Conservation (phyloP, 2,329 filamentous ascomycete genomes). For the Hymenoscyphus fraxineus region DNA sequence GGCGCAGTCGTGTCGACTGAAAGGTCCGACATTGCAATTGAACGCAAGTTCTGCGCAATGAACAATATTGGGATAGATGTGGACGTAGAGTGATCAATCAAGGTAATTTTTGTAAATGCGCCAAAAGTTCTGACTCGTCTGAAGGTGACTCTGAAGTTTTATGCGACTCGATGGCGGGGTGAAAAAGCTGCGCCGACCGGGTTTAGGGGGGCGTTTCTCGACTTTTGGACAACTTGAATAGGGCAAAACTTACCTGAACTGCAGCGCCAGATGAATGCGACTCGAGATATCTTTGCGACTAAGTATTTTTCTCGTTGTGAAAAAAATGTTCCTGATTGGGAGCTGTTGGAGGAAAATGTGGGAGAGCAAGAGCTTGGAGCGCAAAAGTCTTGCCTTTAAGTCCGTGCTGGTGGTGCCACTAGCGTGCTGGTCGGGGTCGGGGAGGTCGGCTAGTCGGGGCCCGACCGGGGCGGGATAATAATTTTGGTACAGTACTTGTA, state of each 20-base stretch:
- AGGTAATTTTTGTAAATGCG: conserved; percentile 8
- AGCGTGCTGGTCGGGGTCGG: neutral
- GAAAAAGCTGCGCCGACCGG: conserved; percentile 15
- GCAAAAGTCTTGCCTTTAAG: conserved; percentile 5
- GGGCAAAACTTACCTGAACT: conserved; percentile 1
- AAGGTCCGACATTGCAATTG: conserved; percentile 27
- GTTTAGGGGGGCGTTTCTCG: conserved; percentile 5
- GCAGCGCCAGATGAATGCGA: neutral
- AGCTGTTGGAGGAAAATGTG: conserved; percentile 2
- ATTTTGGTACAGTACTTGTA: neutral
- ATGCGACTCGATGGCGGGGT: conserved; percentile 30
- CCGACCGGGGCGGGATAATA: neutral
- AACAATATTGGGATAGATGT: conserved; percentile 1
- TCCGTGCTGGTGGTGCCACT: neutral
- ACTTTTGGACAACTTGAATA: neutral
- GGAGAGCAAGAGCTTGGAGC: conserved; percentile 1
- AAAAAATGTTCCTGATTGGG: conserved; percentile 2
- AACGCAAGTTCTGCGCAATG: neutral
- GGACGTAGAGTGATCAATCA: conserved; percentile 2
- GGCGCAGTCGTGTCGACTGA: conserved; percentile 25
- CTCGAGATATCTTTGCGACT: neutral
- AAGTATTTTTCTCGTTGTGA: neutral
- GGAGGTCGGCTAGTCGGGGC: neutral
- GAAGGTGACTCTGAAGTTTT: conserved; percentile 8
- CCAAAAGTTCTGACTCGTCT: neutral